Percentiles rank a stretch among this genome's conserved stretches.
These are phyloP conservation scores for Sclerotinia spermophila DNA, from an alignment of 2,329 filamentous ascomycete genomes.

Conservation along the genomic window DNA sequence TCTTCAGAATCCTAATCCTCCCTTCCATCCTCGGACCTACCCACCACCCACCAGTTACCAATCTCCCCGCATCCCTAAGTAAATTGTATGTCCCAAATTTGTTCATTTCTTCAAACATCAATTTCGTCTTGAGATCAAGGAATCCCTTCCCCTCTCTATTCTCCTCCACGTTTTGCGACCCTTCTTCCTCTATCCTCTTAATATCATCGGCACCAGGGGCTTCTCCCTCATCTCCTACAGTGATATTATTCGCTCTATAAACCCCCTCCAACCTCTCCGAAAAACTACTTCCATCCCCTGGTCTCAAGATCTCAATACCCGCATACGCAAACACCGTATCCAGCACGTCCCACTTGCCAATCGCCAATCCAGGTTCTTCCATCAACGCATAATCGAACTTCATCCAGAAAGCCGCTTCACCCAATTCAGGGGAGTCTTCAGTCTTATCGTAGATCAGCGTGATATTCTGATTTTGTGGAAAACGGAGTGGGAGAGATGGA, in stretches of 20 bases:
- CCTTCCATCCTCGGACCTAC: constrained; percentile 59
- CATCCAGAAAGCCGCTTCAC: constrained; percentile 55
- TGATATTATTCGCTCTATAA: constrained; percentile 32
- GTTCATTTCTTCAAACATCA: constrained; percentile 31
- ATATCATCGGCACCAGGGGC: constrained; percentile 24
- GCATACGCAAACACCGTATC: constrained; percentile 55
- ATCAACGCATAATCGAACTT: constrained; percentile 60
- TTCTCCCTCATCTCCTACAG: not conserved
- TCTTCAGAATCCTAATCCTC: constrained; percentile 32
- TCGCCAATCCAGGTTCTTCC: constrained; percentile 48
- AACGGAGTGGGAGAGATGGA: constrained; percentile 8
- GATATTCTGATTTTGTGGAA: constrained; percentile 4
- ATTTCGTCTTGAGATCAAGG: constrained; percentile 27
- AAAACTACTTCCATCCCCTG: constrained; percentile 39
- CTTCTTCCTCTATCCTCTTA: constrained; percentile 28
- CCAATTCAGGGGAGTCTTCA: constrained; percentile 47
- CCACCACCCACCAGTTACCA: constrained; percentile 60
- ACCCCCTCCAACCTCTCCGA: constrained; percentile 26
- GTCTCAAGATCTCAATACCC: constrained; percentile 55
- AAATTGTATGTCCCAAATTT: constrained; percentile 31
- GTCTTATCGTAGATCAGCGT: constrained; percentile 56
- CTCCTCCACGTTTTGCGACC: constrained; percentile 37
- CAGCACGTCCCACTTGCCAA: constrained; percentile 55
- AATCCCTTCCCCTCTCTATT: constrained; percentile 35
- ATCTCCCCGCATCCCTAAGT: constrained; percentile 41